Conservation (phyloP, 2,329 filamentous ascomycete species). For the Arthroderma sp. region DNA sequence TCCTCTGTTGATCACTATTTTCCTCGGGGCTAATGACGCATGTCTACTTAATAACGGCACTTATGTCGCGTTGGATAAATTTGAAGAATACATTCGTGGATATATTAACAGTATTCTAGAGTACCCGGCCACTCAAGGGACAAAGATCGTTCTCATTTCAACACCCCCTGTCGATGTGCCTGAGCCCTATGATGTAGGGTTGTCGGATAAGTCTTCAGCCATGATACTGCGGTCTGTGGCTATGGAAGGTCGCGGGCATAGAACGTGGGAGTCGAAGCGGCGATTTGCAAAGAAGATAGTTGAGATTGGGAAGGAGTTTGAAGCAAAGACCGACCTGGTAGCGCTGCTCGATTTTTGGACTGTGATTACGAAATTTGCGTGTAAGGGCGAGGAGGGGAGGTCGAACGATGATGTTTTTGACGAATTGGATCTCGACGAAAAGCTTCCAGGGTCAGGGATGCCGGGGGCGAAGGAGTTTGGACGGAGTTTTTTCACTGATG, state of each 20-base stretch:
- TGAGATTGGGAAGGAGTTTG: constrained; percentile 22
- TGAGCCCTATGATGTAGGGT: neutral
- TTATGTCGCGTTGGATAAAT: constrained; percentile 21
- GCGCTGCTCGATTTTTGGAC: constrained; percentile 24
- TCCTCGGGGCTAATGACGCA: constrained; percentile 29
- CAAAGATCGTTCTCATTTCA: constrained; percentile 26
- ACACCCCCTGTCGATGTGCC: constrained; percentile 24
- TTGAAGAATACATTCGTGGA: constrained; percentile 22
- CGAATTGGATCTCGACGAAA: constrained; percentile 18
- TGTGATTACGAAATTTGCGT: constrained; percentile 15
- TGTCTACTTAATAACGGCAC: constrained; percentile 16
- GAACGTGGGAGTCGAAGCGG: constrained; percentile 26
- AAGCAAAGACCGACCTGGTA: constrained; percentile 19
- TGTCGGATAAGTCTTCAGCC: neutral
- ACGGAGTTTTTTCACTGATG: constrained; percentile 25
- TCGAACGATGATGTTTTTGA: constrained; percentile 11
- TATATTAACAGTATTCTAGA: constrained; percentile 23
- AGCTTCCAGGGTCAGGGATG: constrained; percentile 24
- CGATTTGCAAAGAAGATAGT: constrained; percentile 25
- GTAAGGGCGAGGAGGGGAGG: constrained; percentile 4
- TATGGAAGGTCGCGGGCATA: constrained; percentile 14
- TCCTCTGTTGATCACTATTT: constrained; percentile 28
- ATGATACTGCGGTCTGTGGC: constrained; percentile 2
- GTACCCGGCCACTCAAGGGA: constrained; percentile 17
- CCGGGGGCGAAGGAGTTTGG: constrained; percentile 18